A percentile compares a stretch with the other conserved stretches of the same genome.
Conservation (phyloP, 441 rosid genomes). For the Pelargonium australe region DNA sequence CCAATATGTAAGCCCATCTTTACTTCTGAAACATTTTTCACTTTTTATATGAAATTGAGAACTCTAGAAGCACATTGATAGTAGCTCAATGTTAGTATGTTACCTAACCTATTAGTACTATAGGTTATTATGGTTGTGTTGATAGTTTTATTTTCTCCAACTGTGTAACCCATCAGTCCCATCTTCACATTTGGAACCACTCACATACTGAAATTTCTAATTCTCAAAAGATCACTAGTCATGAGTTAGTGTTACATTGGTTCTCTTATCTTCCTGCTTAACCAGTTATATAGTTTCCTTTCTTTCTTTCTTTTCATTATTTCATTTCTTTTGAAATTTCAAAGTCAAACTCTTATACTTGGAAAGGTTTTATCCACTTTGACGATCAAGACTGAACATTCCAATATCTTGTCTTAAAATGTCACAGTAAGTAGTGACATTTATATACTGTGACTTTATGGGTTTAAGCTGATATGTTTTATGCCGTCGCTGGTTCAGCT, state of each 20-base stretch:
- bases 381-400: not conserved
- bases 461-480: slow-evolving; percentile 7
- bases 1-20: not conserved
- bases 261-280: not conserved
- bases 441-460: not conserved
- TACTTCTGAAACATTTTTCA: not conserved
- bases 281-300: not conserved
- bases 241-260: too few species aligned
- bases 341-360: not conserved
- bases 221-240: too few species aligned
- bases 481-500: slow-evolving; percentile 37
- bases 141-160: too few species aligned
- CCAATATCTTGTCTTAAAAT: not conserved
- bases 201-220: too few species aligned
- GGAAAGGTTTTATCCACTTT: not conserved
- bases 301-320: not conserved
- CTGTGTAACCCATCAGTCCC: too few species aligned
- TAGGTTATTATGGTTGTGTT: too few species aligned
- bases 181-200: too few species aligned
- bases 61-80: too few species aligned
- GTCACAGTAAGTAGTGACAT: not conserved
- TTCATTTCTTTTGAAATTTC: not conserved
- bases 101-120: too few species aligned
- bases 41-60: not conserved
- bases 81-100: too few species aligned